Conservation (phyloP, 2,329 filamentous ascomycete species). For the Venturia asperata region DNA sequence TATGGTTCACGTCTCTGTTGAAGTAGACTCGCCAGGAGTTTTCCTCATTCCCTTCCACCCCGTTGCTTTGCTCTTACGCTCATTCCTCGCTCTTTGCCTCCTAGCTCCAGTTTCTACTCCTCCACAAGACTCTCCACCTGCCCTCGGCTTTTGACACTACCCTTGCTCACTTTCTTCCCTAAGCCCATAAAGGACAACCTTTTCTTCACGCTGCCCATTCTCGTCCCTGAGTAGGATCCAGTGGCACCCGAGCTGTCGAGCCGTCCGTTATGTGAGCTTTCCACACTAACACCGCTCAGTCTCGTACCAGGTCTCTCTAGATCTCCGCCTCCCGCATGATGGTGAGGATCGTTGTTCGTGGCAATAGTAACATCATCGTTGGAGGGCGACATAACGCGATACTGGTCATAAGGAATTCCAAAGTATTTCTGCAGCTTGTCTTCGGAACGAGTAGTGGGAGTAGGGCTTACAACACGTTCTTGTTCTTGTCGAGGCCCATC, state of each 20-base stretch:
- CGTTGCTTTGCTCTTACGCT: not conserved
- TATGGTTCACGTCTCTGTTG: not conserved
- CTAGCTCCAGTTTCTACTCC: conserved; percentile 18
- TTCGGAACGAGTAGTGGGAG: not conserved
- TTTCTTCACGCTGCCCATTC: conserved; percentile 60
- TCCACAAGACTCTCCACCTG: conserved; percentile 22
- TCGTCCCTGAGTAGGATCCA: conserved; percentile 29
- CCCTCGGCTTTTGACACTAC: conserved; percentile 34
- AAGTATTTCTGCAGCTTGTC: conserved; percentile 18
- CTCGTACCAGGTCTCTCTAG: conserved; percentile 21
- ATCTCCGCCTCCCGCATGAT: not conserved
- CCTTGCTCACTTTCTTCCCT: conserved; percentile 60
- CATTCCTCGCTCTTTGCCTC: not conserved
- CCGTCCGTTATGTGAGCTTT: conserved; percentile 38
- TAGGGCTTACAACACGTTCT: conserved; percentile 4
- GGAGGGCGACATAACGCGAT: conserved; percentile 9
- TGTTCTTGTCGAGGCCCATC: not conserved
- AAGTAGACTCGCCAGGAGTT: conserved; percentile 4
- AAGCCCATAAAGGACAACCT: conserved; percentile 71
- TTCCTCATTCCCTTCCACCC: not conserved
- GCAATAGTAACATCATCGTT: not conserved
- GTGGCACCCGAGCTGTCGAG: conserved; percentile 26
- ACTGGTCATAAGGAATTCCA: conserved; percentile 15
- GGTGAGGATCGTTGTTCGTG: not conserved
- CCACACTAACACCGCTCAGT: conserved; percentile 24